These are phyloP conservation scores for Dimargaris xerosporica DNA, from an alignment of 192 early-diverging fungal genomes.

Conservation along the genomic window DNA sequence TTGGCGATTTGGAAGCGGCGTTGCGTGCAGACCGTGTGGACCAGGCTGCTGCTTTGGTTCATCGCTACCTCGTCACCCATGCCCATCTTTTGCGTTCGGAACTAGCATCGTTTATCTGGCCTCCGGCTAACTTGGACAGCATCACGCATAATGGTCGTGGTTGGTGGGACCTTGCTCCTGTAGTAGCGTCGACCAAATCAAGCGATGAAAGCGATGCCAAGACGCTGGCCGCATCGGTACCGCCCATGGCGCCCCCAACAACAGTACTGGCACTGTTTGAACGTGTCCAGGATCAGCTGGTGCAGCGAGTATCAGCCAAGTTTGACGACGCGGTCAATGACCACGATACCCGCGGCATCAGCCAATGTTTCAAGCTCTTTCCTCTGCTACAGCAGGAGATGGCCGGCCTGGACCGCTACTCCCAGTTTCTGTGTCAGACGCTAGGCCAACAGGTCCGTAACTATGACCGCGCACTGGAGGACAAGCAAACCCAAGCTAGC, in stretches of 20 bases:
- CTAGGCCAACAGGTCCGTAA: conserved; percentile 39
- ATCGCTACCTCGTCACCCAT: background rate
- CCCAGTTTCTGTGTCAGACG: conserved; percentile 65
- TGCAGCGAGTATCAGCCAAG: conserved; percentile 50
- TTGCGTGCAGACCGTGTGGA: background rate
- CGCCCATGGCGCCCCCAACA: conserved; percentile 12
- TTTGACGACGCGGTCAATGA: conserved; percentile 66
- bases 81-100: background rate
- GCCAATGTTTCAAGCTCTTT: conserved; percentile 80
- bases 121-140: background rate
- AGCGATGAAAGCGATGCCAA: background rate
- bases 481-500: conserved; percentile 17
- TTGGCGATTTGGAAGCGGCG: background rate
- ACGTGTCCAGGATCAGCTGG: conserved; percentile 38
- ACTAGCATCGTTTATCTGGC: background rate
- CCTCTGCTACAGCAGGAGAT: conserved; percentile 67
- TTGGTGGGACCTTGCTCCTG: conserved; percentile 4
- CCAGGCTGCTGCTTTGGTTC: conserved; percentile 5
- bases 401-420: conserved; percentile 80
- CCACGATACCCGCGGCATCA: conserved; percentile 57
- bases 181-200: no score
- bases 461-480: background rate
- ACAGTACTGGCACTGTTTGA: conserved; percentile 35
- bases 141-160: background rate
- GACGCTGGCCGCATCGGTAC: background rate